Evolutionary conservation across 176 grass and related monocot species (phyloP).

Genomic region (Musa acuminata): DNA sequence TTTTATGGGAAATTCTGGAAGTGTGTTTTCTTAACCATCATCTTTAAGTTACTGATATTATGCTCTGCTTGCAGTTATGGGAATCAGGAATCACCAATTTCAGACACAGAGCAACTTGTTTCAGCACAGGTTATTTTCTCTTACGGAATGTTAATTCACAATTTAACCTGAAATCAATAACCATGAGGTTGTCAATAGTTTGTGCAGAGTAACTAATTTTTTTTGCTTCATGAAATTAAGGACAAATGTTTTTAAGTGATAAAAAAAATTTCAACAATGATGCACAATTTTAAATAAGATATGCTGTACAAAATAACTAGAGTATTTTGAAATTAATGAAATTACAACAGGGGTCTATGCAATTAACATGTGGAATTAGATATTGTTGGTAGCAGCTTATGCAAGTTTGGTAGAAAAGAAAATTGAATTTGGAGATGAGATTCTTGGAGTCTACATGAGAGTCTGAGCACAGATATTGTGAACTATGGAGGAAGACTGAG

Average conservation of each 20-base stretch:
- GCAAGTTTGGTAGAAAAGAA: too few relatives aligned
- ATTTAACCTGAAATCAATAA: neutral
- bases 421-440: too few relatives aligned
- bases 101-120: slow-evolving; percentile 47
- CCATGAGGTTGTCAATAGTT: neutral
- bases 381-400: too few relatives aligned
- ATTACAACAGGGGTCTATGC: too few relatives aligned
- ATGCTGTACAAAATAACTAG: too few relatives aligned
- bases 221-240: neutral
- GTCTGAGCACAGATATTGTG: too few relatives aligned
- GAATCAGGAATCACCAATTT: slow-evolving; percentile 52
- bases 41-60: neutral
- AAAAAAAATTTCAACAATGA: too few relatives aligned
- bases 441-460: too few relatives aligned
- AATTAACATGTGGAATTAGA: too few relatives aligned
- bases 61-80: slow-evolving; percentile 53
- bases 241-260: neutral
- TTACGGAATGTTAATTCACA: neutral
- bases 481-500: too few relatives aligned
- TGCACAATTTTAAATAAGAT: too few relatives aligned
- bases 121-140: slow-evolving; percentile 46
- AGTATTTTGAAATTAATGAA: too few relatives aligned
- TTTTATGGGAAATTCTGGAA: neutral
- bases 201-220: neutral
- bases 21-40: neutral